Percentiles rank a stretch among this genome's conserved stretches.
Evolutionary conservation across 805 yeast species (phyloP).

Genomic region (Candida cerambycidarum): DNA sequence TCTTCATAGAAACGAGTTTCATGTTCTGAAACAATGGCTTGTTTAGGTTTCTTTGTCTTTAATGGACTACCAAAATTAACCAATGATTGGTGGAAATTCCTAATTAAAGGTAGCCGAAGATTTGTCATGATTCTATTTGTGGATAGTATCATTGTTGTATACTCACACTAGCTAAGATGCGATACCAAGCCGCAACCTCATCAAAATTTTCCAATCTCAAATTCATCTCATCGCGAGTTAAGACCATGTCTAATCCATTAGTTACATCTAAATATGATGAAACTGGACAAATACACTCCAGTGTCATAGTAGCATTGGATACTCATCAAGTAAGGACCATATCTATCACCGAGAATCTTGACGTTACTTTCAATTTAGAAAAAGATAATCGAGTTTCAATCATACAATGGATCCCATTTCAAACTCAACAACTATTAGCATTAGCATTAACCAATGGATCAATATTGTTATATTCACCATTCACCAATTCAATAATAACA

Average conservation of each 20-base stretch:
- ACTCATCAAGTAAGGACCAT: conserved; percentile 68
- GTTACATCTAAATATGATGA: conserved; percentile 58
- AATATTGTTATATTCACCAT: conserved; percentile 65
- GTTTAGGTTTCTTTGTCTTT: not conserved
- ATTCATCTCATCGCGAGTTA: conserved; percentile 4
- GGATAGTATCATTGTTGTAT: not conserved
- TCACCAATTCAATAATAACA: conserved; percentile 53
- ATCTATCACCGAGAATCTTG: conserved; percentile 42
- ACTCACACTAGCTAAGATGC: too few relatives aligned
- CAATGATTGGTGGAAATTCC: too few relatives aligned
- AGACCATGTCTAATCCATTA: conserved; percentile 23
- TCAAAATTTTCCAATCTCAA: conserved; percentile 5
- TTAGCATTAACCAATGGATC: conserved; percentile 68
- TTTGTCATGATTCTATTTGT: not conserved
- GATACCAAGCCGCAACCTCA: not conserved
- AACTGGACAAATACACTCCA: conserved; percentile 60
- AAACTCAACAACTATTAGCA: conserved; percentile 47
- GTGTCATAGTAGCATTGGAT: conserved; percentile 66
- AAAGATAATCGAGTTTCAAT: conserved; percentile 50
- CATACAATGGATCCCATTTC: conserved; percentile 50
- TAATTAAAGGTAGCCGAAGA: not conserved
- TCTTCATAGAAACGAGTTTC: not conserved
- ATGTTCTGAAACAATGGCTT: not conserved
- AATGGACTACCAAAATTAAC: too few relatives aligned
- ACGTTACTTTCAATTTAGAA: conserved; percentile 52